Evolutionary conservation across 345 rosid genomes (phyloP), one percentile per base, ranked within the genome.

Genomic region (Microthlaspi erraticum): DNA sequence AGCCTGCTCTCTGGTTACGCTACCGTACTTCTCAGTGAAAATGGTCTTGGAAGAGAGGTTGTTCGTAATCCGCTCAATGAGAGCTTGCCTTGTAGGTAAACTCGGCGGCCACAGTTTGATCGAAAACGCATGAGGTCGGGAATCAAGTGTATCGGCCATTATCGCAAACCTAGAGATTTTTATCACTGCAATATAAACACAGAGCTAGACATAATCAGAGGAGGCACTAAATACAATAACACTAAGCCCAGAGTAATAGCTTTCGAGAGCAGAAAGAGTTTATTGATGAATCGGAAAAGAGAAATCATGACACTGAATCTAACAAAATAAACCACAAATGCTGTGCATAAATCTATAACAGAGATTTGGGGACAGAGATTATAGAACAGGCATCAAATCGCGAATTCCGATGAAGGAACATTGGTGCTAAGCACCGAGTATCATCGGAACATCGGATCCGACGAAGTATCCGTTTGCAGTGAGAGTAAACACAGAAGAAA

Each of bases 101-200:
- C 96, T 90, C 1, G 94, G 98, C 7, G 98, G 98, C 96, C 97
- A 93, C 11, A 93, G 78, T 61, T 93, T 90, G 45, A 91, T 82
- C 20, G 91, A 87, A 59, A 87, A 87, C 6, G 91, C 76, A 45
- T 79, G 91, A 32, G 80, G 86, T 32, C 87, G 87, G 14, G 88
- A 79, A 67, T 83, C 86, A 68, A 73, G 53, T 6, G 80, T 53
- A 43, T 83, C 38, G 41, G 79, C 77, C 80, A 73, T 73, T 5
- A 38, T 73, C 70, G 50, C 72, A 32, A 65, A 65, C 29, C 50
- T 23, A 46, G 14, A 34, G 57, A n/a, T 36, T 53, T 53, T 10
- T 11, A 16, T 34, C 17, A 59, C 73, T 66, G 73, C 61, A 57
- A 2, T 2, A 57, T 48, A 37, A 34, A 57, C 17, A 64, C 34